phyloP scores from a whole-genome alignment of 305 asterid genomes.

The Solanum chacoense region DNA sequence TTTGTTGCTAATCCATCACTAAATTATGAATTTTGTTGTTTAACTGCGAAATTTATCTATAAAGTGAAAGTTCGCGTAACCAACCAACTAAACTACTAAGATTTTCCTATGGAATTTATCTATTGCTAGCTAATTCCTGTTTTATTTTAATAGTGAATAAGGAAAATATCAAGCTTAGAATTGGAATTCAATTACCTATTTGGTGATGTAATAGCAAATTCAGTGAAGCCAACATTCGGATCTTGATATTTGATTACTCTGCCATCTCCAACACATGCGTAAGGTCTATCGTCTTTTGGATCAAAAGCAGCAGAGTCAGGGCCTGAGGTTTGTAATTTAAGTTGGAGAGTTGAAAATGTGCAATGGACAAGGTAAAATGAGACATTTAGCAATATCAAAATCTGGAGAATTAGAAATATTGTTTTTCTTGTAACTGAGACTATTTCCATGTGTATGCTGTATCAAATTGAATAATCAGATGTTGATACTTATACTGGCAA shows the following conservation, averaged over 20 bases:
- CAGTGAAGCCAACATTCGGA: background rate
- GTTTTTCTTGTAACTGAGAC: background rate
- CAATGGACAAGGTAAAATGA: background rate
- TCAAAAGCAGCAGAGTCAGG: constrained; percentile 1
- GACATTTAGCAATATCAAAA: background rate
- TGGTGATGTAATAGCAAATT: constrained; percentile 5
- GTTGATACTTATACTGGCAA: background rate
- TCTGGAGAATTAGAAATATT: background rate
- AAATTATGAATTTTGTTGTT: background rate
- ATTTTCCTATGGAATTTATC: background rate
- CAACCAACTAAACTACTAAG: background rate
- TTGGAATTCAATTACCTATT: background rate
- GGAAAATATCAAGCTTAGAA: background rate
- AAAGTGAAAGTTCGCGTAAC: background rate
- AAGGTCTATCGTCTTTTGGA: background rate
- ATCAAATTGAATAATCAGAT: background rate
- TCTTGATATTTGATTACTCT: background rate
- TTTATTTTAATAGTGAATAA: background rate
- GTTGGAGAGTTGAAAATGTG: background rate
- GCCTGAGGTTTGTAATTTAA: background rate
- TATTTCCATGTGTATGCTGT: background rate
- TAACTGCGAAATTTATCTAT: background rate
- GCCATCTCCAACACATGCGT: background rate
- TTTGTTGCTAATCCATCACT: background rate
- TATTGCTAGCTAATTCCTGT: background rate